Evolutionary conservation across 1,284 basidiomycete genomes (phyloP), one percentile per base, ranked within the genome.

Genomic region (Pyrrhoderma lamaoense): DNA sequence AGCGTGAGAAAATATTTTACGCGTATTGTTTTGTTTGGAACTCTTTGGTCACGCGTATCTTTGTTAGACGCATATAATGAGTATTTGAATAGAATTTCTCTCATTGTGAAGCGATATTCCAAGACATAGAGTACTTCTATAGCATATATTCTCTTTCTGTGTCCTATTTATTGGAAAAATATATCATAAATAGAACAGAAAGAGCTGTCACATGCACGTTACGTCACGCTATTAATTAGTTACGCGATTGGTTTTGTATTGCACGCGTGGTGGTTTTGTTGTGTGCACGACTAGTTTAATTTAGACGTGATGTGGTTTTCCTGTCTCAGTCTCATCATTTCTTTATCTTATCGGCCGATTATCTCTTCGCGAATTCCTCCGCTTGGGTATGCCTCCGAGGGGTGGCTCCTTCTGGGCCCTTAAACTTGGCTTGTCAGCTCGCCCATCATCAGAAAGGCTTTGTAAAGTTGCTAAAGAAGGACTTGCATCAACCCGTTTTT

Each of bases 21-120:
- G 52, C 52, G 52, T 49, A 38, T 52, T 42, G 42, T 25, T 22
- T 37, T 52, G 39, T 52, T 47, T 52, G 36, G 49, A 13, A 7
- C 31, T 43, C 34, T 51, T 51, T 51, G 43, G 49, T 45, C 43
- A 51, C 49, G 47, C 47, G 16, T 16, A 18, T 7, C 9, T 19
- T 13, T 16, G 23, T 11, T 22, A 22, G 19, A 47, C 18, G 38
- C 21, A 36, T 23, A 27, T 36, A 8, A 47, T 21, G 34, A 25
- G 35, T 36, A 5, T 11, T 11, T 5, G 27, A 31, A 31, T 31
- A 16, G 13, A 31, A 13, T 25, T n/a, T 47, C 18, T 39, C 8
- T 47, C 36, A 47, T 8, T 11, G 36, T 21, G 21, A 2, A n/a
- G 1, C 14, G 16, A 22, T 8, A 18, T 39, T 37, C 16, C 11